A percentile compares a stretch with the other conserved stretches of the same genome.
Evolutionary conservation across 2,329 filamentous ascomycete genomes (phyloP).

Genomic region (Fusarium acutatum): DNA sequence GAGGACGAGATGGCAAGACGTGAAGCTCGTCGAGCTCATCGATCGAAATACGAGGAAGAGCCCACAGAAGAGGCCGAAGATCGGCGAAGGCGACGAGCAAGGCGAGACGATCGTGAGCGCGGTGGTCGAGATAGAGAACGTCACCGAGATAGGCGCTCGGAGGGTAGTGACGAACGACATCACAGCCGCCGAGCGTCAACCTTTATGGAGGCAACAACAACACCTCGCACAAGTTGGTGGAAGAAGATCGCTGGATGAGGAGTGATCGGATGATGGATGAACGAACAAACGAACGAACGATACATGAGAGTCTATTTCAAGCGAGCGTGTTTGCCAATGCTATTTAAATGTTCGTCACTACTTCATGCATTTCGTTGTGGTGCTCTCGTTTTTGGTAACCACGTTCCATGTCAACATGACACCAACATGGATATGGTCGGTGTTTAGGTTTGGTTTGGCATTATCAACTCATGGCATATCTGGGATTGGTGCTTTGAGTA

Average conservation of each 20-base stretch:
- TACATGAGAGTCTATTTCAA: constrained; percentile 34
- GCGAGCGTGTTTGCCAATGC: constrained; percentile 39
- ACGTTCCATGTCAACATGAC: constrained; percentile 22
- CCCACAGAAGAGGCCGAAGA: constrained; percentile 56
- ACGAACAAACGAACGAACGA: constrained; percentile 36
- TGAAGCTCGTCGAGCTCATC: constrained; percentile 57
- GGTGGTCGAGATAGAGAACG: constrained; percentile 15
- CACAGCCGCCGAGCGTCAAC: constrained; percentile 52
- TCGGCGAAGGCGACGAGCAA: constrained; percentile 52
- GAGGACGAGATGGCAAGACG: constrained; percentile 61
- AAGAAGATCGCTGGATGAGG: constrained; percentile 59
- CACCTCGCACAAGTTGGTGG: constrained; percentile 68
- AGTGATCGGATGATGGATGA: constrained; percentile 40
- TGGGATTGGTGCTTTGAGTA: constrained; percentile 25
- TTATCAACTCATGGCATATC: constrained; percentile 19
- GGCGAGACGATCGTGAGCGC: constrained; percentile 53
- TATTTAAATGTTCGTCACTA: constrained; percentile 22
- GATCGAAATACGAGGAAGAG: constrained; percentile 53
- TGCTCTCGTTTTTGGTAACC: constrained; percentile 10
- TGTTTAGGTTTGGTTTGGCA: constrained; percentile 15
- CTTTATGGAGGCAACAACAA: constrained; percentile 54
- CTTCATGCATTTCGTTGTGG: background rate
- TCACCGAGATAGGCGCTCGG: constrained; percentile 47
- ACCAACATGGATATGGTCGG: background rate
- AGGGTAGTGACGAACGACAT: constrained; percentile 56